These are phyloP conservation scores for Colletotrichum coccodes DNA, from an alignment of 2,329 filamentous ascomycete species.

Conservation along the genomic window DNA sequence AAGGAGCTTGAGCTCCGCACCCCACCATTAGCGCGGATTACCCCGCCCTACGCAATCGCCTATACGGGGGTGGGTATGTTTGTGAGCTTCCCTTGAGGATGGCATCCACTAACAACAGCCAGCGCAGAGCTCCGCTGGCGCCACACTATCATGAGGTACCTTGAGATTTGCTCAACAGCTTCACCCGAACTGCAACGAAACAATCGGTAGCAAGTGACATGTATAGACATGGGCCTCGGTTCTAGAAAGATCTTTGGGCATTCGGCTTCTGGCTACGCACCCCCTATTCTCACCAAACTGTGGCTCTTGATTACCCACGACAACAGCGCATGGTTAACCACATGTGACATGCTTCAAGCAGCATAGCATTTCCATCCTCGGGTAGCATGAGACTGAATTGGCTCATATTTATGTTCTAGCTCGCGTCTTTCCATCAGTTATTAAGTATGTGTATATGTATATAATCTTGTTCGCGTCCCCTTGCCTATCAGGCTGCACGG, in stretches of 20 bases:
- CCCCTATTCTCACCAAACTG: too few relatives aligned
- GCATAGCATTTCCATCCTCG: neutral
- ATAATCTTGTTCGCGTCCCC: slow-evolving; percentile 27
- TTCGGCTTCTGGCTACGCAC: too few relatives aligned
- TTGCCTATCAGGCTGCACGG: slow-evolving; percentile 2
- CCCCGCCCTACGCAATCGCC: slow-evolving; percentile 17
- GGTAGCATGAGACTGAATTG: too few relatives aligned
- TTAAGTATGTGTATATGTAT: slow-evolving; percentile 19
- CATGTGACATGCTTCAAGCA: neutral
- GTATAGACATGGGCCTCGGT: too few relatives aligned
- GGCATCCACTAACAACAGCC: too few relatives aligned
- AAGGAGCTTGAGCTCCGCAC: slow-evolving; percentile 28
- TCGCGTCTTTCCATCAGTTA: slow-evolving; percentile 11
- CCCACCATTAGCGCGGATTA: slow-evolving; percentile 28
- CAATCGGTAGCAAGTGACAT: too few relatives aligned
- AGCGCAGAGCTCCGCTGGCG: neutral
- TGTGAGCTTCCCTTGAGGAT: too few relatives aligned
- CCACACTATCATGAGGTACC: too few relatives aligned
- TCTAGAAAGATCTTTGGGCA: too few relatives aligned
- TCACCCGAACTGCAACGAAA: too few relatives aligned
- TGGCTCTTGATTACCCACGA: too few relatives aligned
- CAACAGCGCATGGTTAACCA: too few relatives aligned
- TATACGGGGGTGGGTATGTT: neutral
- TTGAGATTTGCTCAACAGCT: neutral
- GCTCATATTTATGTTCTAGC: neutral